Conservation (phyloP, 2,329 filamentous ascomycete genomes). For the Emmonsiellopsis sp. region DNA sequence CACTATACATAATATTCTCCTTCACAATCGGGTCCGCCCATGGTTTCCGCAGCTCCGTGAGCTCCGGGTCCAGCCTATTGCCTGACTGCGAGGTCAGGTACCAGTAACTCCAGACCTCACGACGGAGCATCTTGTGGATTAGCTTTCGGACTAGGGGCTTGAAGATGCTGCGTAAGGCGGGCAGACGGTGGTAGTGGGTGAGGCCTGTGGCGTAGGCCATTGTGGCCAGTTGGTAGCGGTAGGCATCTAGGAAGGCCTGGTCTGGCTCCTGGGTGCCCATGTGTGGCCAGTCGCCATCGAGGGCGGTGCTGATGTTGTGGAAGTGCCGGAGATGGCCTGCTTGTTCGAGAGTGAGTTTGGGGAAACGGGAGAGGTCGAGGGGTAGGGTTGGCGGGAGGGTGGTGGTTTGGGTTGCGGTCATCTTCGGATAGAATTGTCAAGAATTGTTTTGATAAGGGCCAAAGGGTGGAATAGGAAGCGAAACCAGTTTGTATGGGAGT, state of each 20-base stretch:
- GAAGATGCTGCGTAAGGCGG: slow-evolving; percentile 26
- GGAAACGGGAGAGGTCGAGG: slow-evolving; percentile 3
- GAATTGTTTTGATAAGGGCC: too few species aligned
- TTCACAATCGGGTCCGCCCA: slow-evolving; percentile 34
- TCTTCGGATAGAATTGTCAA: too few species aligned
- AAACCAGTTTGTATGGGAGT: too few species aligned
- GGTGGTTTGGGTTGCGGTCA: too few species aligned
- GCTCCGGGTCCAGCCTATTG: slow-evolving; percentile 25
- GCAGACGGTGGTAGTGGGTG: slow-evolving; percentile 33
- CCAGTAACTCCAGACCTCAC: slow-evolving; percentile 38
- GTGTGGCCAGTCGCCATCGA: neutral
- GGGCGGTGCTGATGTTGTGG: slow-evolving; percentile 8
- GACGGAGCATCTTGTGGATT: slow-evolving; percentile 35
- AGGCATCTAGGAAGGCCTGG: slow-evolving; percentile 25
- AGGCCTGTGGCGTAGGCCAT: slow-evolving; percentile 31
- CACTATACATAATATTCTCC: slow-evolving; percentile 37
- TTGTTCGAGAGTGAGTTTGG: slow-evolving; percentile 16
- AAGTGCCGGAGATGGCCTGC: slow-evolving; percentile 14
- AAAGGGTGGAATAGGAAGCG: too few species aligned
- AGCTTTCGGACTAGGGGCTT: slow-evolving; percentile 25
- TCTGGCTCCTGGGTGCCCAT: slow-evolving; percentile 22
- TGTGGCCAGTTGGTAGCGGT: slow-evolving; percentile 34
- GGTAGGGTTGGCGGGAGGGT: neutral
- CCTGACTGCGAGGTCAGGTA: slow-evolving; percentile 31
- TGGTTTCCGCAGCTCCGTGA: slow-evolving; percentile 31